phyloP scores from a whole-genome alignment of 768 basidiomycete species.

The Tephrocybe sp. region DNA sequence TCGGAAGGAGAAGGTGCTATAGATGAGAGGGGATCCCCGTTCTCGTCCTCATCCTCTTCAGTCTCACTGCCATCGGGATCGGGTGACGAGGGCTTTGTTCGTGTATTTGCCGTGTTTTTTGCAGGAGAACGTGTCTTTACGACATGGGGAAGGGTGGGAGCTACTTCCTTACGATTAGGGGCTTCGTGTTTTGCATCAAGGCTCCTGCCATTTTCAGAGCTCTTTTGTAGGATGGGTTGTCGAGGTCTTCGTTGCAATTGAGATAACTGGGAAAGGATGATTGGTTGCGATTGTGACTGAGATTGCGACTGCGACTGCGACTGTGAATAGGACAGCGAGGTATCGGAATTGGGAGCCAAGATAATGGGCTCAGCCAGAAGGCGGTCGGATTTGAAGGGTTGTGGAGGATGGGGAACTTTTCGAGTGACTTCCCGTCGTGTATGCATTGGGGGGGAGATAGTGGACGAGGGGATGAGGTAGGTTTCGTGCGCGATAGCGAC shows the following conservation, averaged over 20 bases:
- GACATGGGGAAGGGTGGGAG: background rate
- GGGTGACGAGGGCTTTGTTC: background rate
- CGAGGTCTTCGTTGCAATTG: conserved; percentile 1
- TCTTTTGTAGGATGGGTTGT: background rate
- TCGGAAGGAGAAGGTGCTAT: background rate
- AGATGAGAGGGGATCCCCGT: background rate
- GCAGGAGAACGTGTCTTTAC: background rate
- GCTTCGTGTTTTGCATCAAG: too few species aligned
- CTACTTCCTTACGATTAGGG: background rate
- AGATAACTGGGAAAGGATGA: conserved; percentile 19
- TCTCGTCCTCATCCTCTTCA: conserved; percentile 2
- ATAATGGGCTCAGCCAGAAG: conserved; percentile 35
- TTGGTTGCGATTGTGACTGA: conserved; percentile 26
- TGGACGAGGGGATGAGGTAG: conserved; percentile 2
- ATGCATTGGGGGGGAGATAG: conserved; percentile 7
- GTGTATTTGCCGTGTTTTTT: background rate
- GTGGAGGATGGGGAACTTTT: conserved; percentile 47
- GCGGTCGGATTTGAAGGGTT: conserved; percentile 26
- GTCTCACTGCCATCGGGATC: background rate
- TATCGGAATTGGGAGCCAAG: conserved; percentile 59
- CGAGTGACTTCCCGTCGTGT: conserved; percentile 32
- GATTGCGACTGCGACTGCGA: conserved; percentile 31
- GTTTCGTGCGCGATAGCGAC: conserved; percentile 13
- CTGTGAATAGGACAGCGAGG: conserved; percentile 39
- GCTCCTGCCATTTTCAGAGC: too few species aligned